phyloP scores from a whole-genome alignment of 345 rosid genomes.

The Pistacia integerrima region DNA sequence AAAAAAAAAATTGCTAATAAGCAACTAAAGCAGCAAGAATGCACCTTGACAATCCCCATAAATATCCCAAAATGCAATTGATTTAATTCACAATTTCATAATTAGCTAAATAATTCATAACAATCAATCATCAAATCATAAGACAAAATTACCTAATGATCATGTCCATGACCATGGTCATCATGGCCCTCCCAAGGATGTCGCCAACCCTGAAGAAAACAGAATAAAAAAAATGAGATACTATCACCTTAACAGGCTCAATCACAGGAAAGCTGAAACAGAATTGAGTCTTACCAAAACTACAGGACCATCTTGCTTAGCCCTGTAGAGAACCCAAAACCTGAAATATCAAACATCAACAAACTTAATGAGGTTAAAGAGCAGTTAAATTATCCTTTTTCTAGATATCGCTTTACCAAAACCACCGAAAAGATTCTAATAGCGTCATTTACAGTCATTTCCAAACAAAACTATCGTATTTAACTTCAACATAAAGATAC shows the following conservation, averaged over 20 bases:
- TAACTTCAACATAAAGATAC: background rate
- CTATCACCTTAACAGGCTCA: background rate
- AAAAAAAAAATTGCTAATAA: background rate
- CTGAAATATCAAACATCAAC: slow-evolving; percentile 41
- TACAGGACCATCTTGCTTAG: slow-evolving; percentile 95
- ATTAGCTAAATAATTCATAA: background rate
- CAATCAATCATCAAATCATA: background rate
- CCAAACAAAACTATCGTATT: background rate
- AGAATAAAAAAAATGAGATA: background rate
- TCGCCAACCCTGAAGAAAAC: slow-evolving; percentile 74
- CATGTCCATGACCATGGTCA: slow-evolving; percentile 73
- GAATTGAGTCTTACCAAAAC: slow-evolving; percentile 61
- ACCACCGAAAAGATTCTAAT: background rate
- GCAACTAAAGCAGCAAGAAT: background rate
- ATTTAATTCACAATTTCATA: background rate
- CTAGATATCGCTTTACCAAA: background rate
- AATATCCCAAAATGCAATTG: background rate
- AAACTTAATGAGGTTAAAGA: background rate
- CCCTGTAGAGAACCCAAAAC: slow-evolving; percentile 96
- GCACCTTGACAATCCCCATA: background rate
- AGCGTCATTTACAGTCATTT: background rate
- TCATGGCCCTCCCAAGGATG: slow-evolving; percentile 99
- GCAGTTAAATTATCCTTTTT: background rate
- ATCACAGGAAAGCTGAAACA: slow-evolving; percentile 1
- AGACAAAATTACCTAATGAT: slow-evolving; percentile 54